Base-by-base conservation (phyloP, 192 early-diverging fungal species). In the Spizellomyces punctatus region DNA sequence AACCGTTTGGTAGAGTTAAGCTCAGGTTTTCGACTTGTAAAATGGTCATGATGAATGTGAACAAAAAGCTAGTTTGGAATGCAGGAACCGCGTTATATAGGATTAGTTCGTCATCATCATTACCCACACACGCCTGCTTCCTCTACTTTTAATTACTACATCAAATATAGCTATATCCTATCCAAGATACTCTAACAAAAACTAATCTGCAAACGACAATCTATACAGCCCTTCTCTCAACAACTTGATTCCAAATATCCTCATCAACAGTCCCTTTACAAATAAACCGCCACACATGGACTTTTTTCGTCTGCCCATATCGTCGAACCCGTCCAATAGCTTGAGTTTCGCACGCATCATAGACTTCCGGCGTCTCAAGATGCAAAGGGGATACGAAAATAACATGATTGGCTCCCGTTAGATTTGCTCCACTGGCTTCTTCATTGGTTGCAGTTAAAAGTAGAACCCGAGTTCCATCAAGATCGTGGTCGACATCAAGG, bases 401-500 rank as follows among this genome's bases (percentile, higher is more conserved):
- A 19, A 76, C 75, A 64, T 83, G 78, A 65, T 83, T 83, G 27
- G 82, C 82, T 55, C 71, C 60, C 8, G 79, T 81, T 43, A 83
- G 72, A 65, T 83, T 83, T 59, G 82, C 82, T 9, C 82, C 82
- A 45, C 71, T 68, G 6, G 82, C 82, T 36, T 64, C 67, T 63
- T 83, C 82, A 63, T 76, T 70, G 56, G 66, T 73, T n/a, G 76
- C 76, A 58, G 76, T 76, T 6, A 83, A 66, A n/a, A 83, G 62
- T 42, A 83, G 75, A 4, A 83, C 82, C 16, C 65, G 55, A 3
- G 21, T 43, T 19, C 78, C 74, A 17, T 12, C 41, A 8, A 4
- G 63, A 41, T 48, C 27, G 27, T 36, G 27, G 27, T 36, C 27
- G 27, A 36, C 27, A 36, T 36, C 27, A 3, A 36, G 27, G 27